Evolutionary conservation across 2,329 filamentous ascomycete genomes (phyloP), one percentile per base, ranked within the genome.

Genomic region (Colletotrichum spaethianum): DNA sequence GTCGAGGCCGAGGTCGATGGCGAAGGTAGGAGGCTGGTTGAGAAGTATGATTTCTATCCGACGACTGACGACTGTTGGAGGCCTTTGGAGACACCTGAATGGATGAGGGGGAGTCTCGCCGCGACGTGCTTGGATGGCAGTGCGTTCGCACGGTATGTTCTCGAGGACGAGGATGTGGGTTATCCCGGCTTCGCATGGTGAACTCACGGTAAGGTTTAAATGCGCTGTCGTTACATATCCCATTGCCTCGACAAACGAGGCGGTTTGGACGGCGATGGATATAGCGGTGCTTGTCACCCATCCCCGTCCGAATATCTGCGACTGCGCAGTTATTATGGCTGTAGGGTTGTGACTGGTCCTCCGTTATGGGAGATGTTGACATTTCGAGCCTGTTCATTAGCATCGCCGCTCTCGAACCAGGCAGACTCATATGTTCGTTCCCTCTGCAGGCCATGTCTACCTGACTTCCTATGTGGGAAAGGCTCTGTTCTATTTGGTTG

Each of bases 51-150:
- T 60, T 36, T 52, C 18, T 31, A 60, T 31, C 31, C 42, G 18
- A 60, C n/a, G n/a, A 60, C 53, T 3, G 42, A 67, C 23, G 42
- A 67, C 18, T n/a, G 42, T 9, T 60, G 63, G 42, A 46, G 50
- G 8, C 48, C 36, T 7, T 28, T 56, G 50, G 38, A 46, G 28
- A 56, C 26, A 38, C 48, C 62, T 14, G 50, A 23, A 20, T 64
- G 50, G 62, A 6, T 64, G 26, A 56, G 36, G 5, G 62, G 36
- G 36, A 23, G 20, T 1, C 7, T 36, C 16, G 38, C 50, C 8
- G 40, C 12, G 48, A n/a, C 11, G 2, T 36, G n/a, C 20, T 14
- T 20, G 16, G 48, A 53, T 14, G 36, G 61, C 16, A 31, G 14
- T 8, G 31, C 50, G 18, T 63, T 63, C 33, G 33, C 11, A 31